phyloP scores from a whole-genome alignment of 1,139 yeast species.

The Debaryomyces robertsiae region DNA sequence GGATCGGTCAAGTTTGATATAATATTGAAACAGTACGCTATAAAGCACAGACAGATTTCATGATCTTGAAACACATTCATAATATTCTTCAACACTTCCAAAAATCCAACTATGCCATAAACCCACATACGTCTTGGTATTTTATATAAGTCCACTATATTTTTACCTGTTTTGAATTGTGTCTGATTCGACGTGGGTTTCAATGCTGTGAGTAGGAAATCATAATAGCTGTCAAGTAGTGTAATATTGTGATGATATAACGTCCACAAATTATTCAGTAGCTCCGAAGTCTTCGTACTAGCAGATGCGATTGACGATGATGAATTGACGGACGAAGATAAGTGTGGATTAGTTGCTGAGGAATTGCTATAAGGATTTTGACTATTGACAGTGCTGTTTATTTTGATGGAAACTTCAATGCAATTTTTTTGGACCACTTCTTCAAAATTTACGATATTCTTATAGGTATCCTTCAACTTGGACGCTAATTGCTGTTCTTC shows the following conservation, averaged over 20 bases:
- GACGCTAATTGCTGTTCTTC: conserved; percentile 74
- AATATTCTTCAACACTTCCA: conserved; percentile 77
- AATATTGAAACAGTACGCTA: conserved; percentile 54
- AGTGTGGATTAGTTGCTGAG: conserved; percentile 21
- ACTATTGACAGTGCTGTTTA: conserved; percentile 37
- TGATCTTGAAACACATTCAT: conserved; percentile 57
- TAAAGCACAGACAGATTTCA: conserved; percentile 51
- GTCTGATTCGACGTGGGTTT: conserved; percentile 56
- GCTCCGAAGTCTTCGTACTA: conserved; percentile 45
- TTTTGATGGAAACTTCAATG: conserved; percentile 53
- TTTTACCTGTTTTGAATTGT: conserved; percentile 69
- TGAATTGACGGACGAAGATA: conserved; percentile 23
- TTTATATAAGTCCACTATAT: conserved; percentile 72
- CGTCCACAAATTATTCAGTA: conserved; percentile 67
- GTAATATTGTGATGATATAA: conserved; percentile 69
- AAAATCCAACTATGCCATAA: conserved; percentile 74
- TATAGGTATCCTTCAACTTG: conserved; percentile 72
- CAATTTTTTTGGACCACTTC: conserved; percentile 71
- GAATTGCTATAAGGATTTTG: conserved; percentile 22
- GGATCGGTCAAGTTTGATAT: conserved; percentile 56
- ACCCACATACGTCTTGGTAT: conserved; percentile 83
- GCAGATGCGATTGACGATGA: conserved; percentile 20
- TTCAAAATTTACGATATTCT: conserved; percentile 66
- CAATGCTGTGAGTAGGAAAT: conserved; percentile 68
- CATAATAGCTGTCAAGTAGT: conserved; percentile 67